phyloP scores from a whole-genome alignment of 139 green algal genomes.

The Chlamydomonas eustigma region DNA sequence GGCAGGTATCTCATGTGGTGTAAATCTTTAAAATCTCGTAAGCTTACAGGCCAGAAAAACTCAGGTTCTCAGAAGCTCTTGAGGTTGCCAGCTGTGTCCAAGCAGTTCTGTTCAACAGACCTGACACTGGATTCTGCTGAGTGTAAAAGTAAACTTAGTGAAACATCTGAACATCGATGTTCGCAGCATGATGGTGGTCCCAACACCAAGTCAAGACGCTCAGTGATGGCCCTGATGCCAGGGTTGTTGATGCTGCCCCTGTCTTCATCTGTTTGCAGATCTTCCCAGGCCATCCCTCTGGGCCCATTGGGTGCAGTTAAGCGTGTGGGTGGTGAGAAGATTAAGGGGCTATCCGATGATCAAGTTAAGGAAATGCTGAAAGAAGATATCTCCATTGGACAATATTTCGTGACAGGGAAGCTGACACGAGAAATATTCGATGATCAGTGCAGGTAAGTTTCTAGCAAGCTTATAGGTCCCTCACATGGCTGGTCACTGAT shows the following conservation, averaged over 20 bases:
- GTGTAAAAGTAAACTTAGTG: too few relatives aligned
- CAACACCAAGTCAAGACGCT: too few relatives aligned
- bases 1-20: too few relatives aligned
- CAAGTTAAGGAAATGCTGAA: constrained; percentile 63
- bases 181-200: too few relatives aligned
- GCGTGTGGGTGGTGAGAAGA: constrained; percentile 45
- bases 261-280: background rate
- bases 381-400: constrained; percentile 53
- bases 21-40: too few relatives aligned
- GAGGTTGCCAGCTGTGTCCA: too few relatives aligned
- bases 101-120: too few relatives aligned
- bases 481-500: background rate
- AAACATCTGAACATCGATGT: too few relatives aligned
- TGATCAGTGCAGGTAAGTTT: constrained; percentile 52
- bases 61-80: too few relatives aligned
- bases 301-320: constrained; percentile 38
- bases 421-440: constrained; percentile 66
- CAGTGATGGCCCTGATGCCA: constrained; percentile 39
- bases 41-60: too few relatives aligned
- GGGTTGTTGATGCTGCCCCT: background rate
- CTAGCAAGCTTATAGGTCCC: background rate
- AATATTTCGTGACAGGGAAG: constrained; percentile 83
- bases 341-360: constrained; percentile 26
- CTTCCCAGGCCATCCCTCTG: constrained; percentile 33
- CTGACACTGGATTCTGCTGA: too few relatives aligned